Evolutionary conservation across 148 eudicot genomes (phyloP).

Genomic region (Camellia sinensis): DNA sequence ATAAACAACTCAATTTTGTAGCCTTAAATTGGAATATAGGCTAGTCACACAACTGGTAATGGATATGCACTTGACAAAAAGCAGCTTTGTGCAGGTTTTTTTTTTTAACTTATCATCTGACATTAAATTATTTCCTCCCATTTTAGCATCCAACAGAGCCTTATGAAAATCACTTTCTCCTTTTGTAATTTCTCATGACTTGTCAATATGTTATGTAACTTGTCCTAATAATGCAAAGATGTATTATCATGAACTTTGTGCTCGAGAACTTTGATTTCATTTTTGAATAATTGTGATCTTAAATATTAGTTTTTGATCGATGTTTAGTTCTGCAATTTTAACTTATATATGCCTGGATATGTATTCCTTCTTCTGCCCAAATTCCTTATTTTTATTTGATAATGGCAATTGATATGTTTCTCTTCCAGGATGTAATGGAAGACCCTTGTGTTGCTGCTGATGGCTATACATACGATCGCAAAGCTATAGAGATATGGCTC

Average conservation of each 20-base stretch:
- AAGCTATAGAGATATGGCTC: conserved; percentile 75
- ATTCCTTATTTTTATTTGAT: background rate
- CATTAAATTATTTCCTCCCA: background rate
- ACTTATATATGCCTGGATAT: background rate
- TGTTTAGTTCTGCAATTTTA: background rate
- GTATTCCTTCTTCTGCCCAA: background rate
- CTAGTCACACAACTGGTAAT: background rate
- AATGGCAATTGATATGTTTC: background rate
- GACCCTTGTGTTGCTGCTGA: conserved; percentile 92
- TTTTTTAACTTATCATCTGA: background rate
- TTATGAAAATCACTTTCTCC: background rate
- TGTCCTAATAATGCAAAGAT: background rate
- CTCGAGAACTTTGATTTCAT: background rate
- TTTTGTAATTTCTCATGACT: background rate
- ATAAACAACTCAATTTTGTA: background rate
- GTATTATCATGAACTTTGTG: background rate
- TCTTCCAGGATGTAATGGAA: conserved; percentile 66
- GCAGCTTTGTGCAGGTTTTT: background rate
- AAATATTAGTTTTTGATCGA: background rate
- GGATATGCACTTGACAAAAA: background rate
- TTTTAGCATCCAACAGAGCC: background rate
- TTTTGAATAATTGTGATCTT: background rate
- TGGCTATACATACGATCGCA: conserved; percentile 84
- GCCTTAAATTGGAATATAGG: background rate
- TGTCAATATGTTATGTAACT: background rate